Evolutionary conservation across 805 yeast genomes (phyloP).

Genomic region (Ogataea pilisensis): DNA sequence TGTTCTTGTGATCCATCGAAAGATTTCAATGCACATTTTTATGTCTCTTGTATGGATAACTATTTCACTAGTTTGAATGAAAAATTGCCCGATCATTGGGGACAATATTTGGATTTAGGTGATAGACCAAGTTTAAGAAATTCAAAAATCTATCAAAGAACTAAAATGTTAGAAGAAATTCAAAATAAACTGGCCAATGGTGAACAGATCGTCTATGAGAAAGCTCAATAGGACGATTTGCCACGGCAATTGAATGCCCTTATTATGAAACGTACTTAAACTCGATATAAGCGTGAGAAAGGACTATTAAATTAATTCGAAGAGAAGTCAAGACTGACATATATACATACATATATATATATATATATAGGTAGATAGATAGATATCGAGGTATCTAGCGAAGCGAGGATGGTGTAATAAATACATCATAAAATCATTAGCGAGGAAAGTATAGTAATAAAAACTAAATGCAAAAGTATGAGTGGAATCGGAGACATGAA

Average conservation of each 20-base stretch:
- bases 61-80: conserved; percentile 1
- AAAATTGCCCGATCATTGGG: conserved; percentile 6
- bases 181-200: conserved; percentile 2
- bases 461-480: neutral
- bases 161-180: conserved; percentile 3
- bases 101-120: conserved; percentile 4
- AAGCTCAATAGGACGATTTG: no score
- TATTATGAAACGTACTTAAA: no score
- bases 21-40: conserved; percentile 44
- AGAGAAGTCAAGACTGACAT: no score
- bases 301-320: no score
- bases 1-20: conserved; percentile 46
- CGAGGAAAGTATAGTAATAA: neutral
- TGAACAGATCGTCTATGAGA: conserved; percentile 2
- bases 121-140: conserved; percentile 2
- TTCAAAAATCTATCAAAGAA: conserved; percentile 3
- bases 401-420: neutral
- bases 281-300: no score
- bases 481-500: neutral
- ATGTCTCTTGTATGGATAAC: conserved; percentile 10
- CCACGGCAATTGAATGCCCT: no score
- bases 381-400: no score
- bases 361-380: no score
- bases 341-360: neutral
- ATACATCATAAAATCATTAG: neutral